Conservation (phyloP, 345 rosid species). For the Lepidium aucheri region DNA sequence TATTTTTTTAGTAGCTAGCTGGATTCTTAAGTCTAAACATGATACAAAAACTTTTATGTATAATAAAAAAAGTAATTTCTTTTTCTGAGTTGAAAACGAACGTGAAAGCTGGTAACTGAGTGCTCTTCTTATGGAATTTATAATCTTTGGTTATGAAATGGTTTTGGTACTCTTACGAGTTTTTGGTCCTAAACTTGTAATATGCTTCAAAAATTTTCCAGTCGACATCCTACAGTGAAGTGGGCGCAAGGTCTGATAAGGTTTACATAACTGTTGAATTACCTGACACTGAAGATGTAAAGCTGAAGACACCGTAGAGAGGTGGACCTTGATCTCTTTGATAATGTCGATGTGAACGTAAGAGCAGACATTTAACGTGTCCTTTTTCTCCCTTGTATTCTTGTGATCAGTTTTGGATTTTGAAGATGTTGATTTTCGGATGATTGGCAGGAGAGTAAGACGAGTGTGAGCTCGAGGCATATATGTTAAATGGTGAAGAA, state of each 20-base stretch:
- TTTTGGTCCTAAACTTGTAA: neutral
- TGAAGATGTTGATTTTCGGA: neutral
- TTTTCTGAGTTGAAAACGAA: too few relatives aligned
- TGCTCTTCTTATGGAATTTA: neutral
- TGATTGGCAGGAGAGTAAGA: slow-evolving; percentile 47
- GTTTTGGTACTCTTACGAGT: neutral
- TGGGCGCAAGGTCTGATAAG: slow-evolving; percentile 55
- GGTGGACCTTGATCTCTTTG: slow-evolving; percentile 38
- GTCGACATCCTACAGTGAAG: slow-evolving; percentile 49
- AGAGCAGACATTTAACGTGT: neutral
- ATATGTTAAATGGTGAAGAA: slow-evolving; percentile 42
- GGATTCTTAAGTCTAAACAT: too few relatives aligned
- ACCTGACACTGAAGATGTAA: slow-evolving; percentile 52
- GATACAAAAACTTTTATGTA: too few relatives aligned
- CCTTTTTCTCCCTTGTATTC: neutral
- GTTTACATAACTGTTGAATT: slow-evolving; percentile 43
- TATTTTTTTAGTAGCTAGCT: too few relatives aligned
- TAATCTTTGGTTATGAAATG: neutral
- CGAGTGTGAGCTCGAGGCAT: slow-evolving; percentile 34
- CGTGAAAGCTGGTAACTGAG: too few relatives aligned
- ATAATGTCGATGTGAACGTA: slow-evolving; percentile 45
- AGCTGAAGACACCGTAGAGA: slow-evolving; percentile 44
- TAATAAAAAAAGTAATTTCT: too few relatives aligned
- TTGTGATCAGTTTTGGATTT: neutral
- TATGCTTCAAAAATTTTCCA: slow-evolving; percentile 10